Evolutionary conservation across 2,329 filamentous ascomycete species (phyloP).

Genomic region (Colletotrichum higginsianum): DNA sequence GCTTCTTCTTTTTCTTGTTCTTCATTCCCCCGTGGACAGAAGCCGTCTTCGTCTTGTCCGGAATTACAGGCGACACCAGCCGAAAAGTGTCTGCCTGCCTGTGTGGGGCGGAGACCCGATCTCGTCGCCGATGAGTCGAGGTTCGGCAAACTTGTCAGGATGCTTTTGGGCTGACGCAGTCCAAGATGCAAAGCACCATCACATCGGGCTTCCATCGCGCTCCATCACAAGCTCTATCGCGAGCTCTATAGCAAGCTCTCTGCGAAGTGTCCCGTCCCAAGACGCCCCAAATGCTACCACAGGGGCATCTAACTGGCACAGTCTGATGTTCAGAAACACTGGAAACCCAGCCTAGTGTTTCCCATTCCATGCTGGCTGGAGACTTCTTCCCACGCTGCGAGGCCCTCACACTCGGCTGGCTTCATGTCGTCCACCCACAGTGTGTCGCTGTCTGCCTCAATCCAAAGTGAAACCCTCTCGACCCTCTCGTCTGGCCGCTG

Average conservation of each 20-base stretch:
- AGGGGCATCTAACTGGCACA: conserved; percentile 31
- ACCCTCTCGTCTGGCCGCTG: conserved; percentile 28
- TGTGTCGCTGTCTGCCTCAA: conserved; percentile 31
- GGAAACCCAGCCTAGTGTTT: conserved; percentile 41
- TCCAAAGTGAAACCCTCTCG: conserved; percentile 34
- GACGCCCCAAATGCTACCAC: conserved; percentile 2
- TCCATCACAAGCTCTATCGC: conserved; percentile 10
- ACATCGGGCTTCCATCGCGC: not conserved
- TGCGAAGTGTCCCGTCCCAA: conserved; percentile 4
- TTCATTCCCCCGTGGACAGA: conserved; percentile 1
- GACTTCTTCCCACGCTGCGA: conserved; percentile 14
- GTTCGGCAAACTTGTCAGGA: conserved; percentile 33
- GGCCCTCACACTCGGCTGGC: conserved; percentile 38
- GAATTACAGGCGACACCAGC: conserved; percentile 23
- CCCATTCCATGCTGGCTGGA: conserved; percentile 32
- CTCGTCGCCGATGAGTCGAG: not conserved
- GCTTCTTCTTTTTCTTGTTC: conserved; percentile 5
- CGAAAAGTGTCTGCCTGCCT: conserved; percentile 15
- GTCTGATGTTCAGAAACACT: conserved; percentile 41
- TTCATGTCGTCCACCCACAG: conserved; percentile 36
- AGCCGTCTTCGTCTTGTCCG: conserved; percentile 13
- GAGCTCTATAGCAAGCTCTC: conserved; percentile 9
- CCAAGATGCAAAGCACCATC: conserved; percentile 17
- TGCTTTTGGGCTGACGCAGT: conserved; percentile 27
- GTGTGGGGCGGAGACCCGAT: conserved; percentile 11